phyloP scores from a whole-genome alignment of 208 protist genomes.

The Leishmania gerbilli region DNA sequence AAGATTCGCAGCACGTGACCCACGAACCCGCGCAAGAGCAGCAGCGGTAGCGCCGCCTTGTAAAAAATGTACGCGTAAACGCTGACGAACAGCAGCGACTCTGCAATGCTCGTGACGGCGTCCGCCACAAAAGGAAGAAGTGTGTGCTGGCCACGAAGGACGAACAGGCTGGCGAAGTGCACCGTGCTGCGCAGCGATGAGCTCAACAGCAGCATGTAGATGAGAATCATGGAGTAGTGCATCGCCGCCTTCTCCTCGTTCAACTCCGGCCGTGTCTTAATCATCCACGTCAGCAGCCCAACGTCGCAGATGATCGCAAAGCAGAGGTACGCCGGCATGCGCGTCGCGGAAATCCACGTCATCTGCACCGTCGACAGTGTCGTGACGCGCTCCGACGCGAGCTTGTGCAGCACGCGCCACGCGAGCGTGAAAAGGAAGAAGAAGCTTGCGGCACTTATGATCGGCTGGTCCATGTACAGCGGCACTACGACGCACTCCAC shows the following conservation, averaged over 20 bases:
- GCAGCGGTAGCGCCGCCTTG: conserved; percentile 45
- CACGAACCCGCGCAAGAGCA: conserved; percentile 54
- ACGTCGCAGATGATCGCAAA: conserved; percentile 29
- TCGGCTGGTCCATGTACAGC: conserved; percentile 41
- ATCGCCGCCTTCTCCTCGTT: conserved; percentile 20
- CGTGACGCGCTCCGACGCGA: conserved; percentile 64
- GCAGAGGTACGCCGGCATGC: conserved; percentile 37
- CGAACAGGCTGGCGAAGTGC: conserved; percentile 29
- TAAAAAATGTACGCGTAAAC: conserved; percentile 55
- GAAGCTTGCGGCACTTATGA: conserved; percentile 36
- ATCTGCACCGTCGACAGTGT: conserved; percentile 29
- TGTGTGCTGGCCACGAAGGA: conserved; percentile 29
- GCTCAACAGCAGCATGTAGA: conserved; percentile 38
- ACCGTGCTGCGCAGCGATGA: conserved; percentile 26
- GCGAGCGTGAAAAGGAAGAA: conserved; percentile 44
- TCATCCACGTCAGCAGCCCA: conserved; percentile 18
- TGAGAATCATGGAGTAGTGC: conserved; percentile 37
- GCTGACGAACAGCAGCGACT: conserved; percentile 44
- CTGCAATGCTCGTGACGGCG: conserved; percentile 36
- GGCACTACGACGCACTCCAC: conserved; percentile 58
- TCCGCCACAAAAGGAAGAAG: conserved; percentile 46
- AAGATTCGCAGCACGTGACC: conserved; percentile 35
- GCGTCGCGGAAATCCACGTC: conserved; percentile 16
- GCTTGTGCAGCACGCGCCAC: conserved; percentile 56
- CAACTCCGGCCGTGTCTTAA: conserved; percentile 23